Base-by-base conservation (phyloP, 805 yeast species). In the Pichia sporocuriosa region DNA sequence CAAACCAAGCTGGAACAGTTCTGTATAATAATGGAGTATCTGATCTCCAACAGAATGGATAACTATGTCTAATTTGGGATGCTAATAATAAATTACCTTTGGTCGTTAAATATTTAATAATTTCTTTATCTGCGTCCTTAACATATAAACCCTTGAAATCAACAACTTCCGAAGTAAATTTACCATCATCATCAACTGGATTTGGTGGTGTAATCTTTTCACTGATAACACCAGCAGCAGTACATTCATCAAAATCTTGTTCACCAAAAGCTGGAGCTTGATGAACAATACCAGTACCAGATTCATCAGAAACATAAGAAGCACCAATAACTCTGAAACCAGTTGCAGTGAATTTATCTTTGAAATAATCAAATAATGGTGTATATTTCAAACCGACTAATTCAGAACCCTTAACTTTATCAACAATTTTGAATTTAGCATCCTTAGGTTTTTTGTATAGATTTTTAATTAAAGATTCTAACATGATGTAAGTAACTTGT, bases 21-120 rank as follows among this genome's bases (percentile, higher is more conserved):
- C 95, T 81, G 72, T 93, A 93, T 52, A 93, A 66, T 62, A 93
- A 78, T 41, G 99, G 99, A 24, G 99, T 93, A 62, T 93, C 98
- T 3, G 97, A 90, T 77, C 99, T 84, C 99, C 99, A 93, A 72
- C 99, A 93, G 83, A 93, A 93, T 57, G 99, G 98, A 67, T 93
- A 93, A 65, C 95, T 83, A 74, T 93, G 99, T 68, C 81, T 80
- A 52, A 89, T 73, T 72, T 93, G 97, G 32, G 86, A 70, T 44
- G 80, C 82, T 32, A 79, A 75, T 50, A 93, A 70, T 28, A 93
- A 53, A 51, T 81, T 75, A 39, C 95, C 97, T 30, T 70, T 63
- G 40, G 78, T 84, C 45, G 93, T 84, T 61, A 93, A 72, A 50
- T 75, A 68, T 67, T 87, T 89, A 65, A 93, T 87, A 61, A 93